These are phyloP conservation scores for Misopates orontium DNA, from an alignment of 257 asterid genomes.

Conservation along the genomic window DNA sequence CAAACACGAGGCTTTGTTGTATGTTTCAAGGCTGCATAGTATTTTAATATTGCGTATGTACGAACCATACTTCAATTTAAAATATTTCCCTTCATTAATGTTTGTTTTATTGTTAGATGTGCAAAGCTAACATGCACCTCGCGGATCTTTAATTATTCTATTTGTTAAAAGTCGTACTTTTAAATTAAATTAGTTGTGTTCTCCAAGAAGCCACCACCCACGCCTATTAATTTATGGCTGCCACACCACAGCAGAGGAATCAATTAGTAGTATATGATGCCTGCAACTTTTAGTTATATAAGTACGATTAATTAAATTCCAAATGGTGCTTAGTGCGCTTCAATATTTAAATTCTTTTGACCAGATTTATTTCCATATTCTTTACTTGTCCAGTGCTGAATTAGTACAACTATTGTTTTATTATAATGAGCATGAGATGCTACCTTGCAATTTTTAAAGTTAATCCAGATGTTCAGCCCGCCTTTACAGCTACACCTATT, in stretches of 20 bases:
- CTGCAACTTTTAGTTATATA: no score
- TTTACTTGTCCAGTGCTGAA: constrained; percentile 14
- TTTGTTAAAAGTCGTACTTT: constrained; percentile 5
- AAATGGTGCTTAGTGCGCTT: no score
- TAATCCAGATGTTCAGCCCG: constrained; percentile 17
- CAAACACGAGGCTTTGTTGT: constrained; percentile 4
- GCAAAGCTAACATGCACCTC: constrained; percentile 25
- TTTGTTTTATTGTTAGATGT: constrained; percentile 24
- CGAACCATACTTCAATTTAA: neutral
- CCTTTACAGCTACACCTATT: constrained; percentile 18
- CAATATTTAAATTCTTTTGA: constrained; percentile 11
- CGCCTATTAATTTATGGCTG: neutral
- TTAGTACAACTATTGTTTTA: constrained; percentile 16
- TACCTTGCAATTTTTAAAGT: constrained; percentile 5
- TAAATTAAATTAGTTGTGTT: constrained; percentile 13
- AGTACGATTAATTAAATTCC: no score
- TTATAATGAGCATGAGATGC: constrained; percentile 26
- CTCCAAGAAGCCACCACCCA: constrained; percentile 16
- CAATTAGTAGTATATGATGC: neutral
- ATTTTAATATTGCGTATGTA: neutral
- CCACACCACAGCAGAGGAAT: constrained; percentile 7
- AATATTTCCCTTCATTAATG: constrained; percentile 3
- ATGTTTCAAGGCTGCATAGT: neutral
- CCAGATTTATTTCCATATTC: constrained; percentile 19
- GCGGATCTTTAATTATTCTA: neutral